Evolutionary conservation across 2,329 filamentous ascomycete genomes (phyloP).

Genomic region (Pyrenochaeta sp.): DNA sequence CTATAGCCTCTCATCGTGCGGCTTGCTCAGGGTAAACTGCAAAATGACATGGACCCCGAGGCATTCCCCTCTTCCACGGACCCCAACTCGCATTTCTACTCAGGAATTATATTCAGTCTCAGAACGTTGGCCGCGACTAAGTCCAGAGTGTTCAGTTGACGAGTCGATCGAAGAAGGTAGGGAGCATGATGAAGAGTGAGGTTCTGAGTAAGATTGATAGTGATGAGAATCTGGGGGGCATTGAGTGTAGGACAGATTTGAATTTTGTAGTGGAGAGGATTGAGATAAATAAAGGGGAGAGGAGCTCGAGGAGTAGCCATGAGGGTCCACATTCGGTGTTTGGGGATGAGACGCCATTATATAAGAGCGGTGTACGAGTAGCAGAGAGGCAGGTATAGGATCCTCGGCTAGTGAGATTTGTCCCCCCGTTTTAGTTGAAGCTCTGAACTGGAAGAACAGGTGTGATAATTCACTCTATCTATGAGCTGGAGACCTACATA

Average conservation of each 20-base stretch:
- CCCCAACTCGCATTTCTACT: conserved; percentile 22
- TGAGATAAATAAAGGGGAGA: neutral
- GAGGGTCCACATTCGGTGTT: conserved; percentile 34
- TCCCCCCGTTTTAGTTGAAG: too few relatives aligned
- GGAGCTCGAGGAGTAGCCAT: conserved; percentile 27
- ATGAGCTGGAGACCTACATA: too few relatives aligned
- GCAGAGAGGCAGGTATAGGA: conserved; percentile 2
- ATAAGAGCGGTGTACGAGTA: conserved; percentile 14
- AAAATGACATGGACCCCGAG: conserved; percentile 37
- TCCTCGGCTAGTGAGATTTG: too few relatives aligned
- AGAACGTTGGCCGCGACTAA: conserved; percentile 19
- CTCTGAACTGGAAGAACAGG: too few relatives aligned
- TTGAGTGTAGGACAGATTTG: conserved; percentile 37
- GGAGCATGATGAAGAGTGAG: conserved; percentile 6
- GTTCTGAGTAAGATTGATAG: conserved; percentile 29
- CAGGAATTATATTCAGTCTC: conserved; percentile 1
- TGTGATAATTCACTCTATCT: too few relatives aligned
- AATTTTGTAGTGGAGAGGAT: conserved; percentile 29
- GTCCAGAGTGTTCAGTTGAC: conserved; percentile 22
- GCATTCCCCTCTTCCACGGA: conserved; percentile 23
- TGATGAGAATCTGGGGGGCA: conserved; percentile 31
- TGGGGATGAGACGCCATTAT: conserved; percentile 37
- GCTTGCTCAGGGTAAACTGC: conserved; percentile 39
- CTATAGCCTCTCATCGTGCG: conserved; percentile 54
- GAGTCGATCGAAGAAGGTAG: conserved; percentile 16